These are phyloP conservation scores for Boletus rex-veris DNA, from an alignment of 768 basidiomycete genomes.

Conservation along the genomic window DNA sequence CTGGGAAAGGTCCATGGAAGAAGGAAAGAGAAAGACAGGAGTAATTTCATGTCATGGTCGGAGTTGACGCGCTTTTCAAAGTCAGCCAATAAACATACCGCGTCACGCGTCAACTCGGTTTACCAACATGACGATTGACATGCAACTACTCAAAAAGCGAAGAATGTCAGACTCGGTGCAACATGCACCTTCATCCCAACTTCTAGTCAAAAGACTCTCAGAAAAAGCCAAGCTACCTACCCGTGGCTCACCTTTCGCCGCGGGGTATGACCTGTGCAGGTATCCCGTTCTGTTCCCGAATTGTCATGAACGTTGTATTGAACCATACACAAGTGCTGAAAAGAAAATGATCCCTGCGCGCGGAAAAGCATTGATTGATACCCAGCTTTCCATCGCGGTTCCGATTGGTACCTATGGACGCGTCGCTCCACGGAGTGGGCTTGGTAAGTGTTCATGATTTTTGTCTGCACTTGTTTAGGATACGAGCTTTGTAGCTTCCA, in stretches of 20 bases:
- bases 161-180: slow-evolving; percentile 48
- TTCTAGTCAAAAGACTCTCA: slow-evolving; percentile 84
- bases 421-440: slow-evolving; percentile 91
- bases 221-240: slow-evolving; percentile 82
- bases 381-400: slow-evolving; percentile 90
- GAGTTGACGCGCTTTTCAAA: slow-evolving; percentile 40
- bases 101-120: slow-evolving; percentile 6
- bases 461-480: neutral
- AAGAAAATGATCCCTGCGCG: slow-evolving; percentile 77
- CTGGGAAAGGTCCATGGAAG: slow-evolving; percentile 31
- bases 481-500: slow-evolving; percentile 60
- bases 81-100: slow-evolving; percentile 28
- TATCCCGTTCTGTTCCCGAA: slow-evolving; percentile 24
- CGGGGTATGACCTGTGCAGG: slow-evolving; percentile 97
- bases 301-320: neutral
- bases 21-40: neutral
- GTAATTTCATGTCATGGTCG: slow-evolving; percentile 14
- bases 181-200: slow-evolving; percentile 40
- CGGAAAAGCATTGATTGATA: slow-evolving; percentile 89
- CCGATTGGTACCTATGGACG: slow-evolving; percentile 94
- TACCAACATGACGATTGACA: slow-evolving; percentile 16
- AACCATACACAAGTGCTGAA: slow-evolving; percentile 61
- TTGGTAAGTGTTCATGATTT: slow-evolving; percentile 55
- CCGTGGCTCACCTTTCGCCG: slow-evolving; percentile 79
- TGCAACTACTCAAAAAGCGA: slow-evolving; percentile 52